Conservation (phyloP, 108 stramenopile species). For the Mediolabrus comicus region DNA sequence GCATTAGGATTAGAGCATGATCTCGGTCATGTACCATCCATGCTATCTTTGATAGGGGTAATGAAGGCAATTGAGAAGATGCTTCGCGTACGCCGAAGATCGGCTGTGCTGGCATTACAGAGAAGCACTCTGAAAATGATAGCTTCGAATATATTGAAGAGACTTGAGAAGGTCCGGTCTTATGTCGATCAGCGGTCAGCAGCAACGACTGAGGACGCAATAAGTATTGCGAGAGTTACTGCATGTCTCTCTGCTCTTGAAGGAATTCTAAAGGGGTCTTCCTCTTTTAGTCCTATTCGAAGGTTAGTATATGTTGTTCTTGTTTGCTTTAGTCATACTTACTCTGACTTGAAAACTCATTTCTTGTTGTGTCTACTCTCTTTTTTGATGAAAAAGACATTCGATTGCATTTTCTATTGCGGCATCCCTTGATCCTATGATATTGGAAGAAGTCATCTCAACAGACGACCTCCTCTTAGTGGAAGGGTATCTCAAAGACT, state of each 20-base stretch:
- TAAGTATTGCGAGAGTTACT: slow-evolving; percentile 25
- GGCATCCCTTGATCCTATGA: slow-evolving; percentile 34
- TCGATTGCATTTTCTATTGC: slow-evolving; percentile 29
- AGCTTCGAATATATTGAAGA: slow-evolving; percentile 38
- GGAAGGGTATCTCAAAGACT: slow-evolving; percentile 27
- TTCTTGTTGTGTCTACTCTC: not conserved
- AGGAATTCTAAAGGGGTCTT: slow-evolving; percentile 38
- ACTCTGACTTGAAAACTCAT: not conserved
- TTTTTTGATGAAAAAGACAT: slow-evolving; percentile 8
- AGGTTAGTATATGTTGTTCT: slow-evolving; percentile 14
- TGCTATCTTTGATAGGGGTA: slow-evolving; percentile 32
- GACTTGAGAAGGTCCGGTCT: slow-evolving; percentile 29
- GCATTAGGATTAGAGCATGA: slow-evolving; percentile 27
- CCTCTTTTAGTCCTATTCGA: slow-evolving; percentile 43
- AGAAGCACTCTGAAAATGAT: slow-evolving; percentile 42
- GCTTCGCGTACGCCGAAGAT: slow-evolving; percentile 42
- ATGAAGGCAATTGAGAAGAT: slow-evolving; percentile 51
- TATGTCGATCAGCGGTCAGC: slow-evolving; percentile 37
- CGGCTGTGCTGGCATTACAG: slow-evolving; percentile 38
- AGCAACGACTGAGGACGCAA: slow-evolving; percentile 19
- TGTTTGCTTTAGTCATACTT: not conserved
- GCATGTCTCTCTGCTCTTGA: slow-evolving; percentile 47
- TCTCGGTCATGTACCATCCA: slow-evolving; percentile 17
- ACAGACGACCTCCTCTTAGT: slow-evolving; percentile 22
- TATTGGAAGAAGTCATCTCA: slow-evolving; percentile 14